phyloP scores from a whole-genome alignment of 495 filamentous ascomycete genomes.

The Amorphotheca resinae region DNA sequence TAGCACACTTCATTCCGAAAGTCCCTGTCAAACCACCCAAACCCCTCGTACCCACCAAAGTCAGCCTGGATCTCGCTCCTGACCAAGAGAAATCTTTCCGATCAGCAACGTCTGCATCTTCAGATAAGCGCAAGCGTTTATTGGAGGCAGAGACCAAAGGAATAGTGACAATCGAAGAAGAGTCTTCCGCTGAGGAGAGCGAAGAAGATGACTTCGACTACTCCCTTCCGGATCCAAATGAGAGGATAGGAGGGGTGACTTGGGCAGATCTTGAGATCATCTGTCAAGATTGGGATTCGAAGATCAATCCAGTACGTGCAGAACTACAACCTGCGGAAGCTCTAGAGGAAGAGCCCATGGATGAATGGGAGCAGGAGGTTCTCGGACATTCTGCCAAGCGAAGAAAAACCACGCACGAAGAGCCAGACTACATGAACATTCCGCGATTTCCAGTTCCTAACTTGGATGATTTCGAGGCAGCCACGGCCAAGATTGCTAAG shows the following conservation, averaged over 20 bases:
- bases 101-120: conserved; percentile 39
- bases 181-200: conserved; percentile 35
- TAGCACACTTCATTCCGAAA: conserved; percentile 56
- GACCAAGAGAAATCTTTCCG: conserved; percentile 76
- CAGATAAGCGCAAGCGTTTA: conserved; percentile 34
- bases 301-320: conserved; percentile 27
- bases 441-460: conserved; percentile 28
- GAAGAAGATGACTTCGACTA: conserved; percentile 42
- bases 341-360: conserved; percentile 28
- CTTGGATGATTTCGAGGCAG: conserved; percentile 42
- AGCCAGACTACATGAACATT: conserved; percentile 30
- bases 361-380: conserved; percentile 41
- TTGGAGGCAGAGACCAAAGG: conserved; percentile 44
- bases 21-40: conserved; percentile 64
- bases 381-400: conserved; percentile 29
- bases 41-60: conserved; percentile 69
- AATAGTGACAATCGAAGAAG: conserved; percentile 43
- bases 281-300: conserved; percentile 71
- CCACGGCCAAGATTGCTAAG: conserved; percentile 57
- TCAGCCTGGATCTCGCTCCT: conserved; percentile 66
- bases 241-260: conserved; percentile 53
- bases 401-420: conserved; percentile 19
- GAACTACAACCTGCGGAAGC: conserved; percentile 25
- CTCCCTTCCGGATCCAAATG: conserved; percentile 43
- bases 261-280: conserved; percentile 65